Conservation (phyloP, 164 flowering plant genomes). For the Kingdonia uniflora region DNA sequence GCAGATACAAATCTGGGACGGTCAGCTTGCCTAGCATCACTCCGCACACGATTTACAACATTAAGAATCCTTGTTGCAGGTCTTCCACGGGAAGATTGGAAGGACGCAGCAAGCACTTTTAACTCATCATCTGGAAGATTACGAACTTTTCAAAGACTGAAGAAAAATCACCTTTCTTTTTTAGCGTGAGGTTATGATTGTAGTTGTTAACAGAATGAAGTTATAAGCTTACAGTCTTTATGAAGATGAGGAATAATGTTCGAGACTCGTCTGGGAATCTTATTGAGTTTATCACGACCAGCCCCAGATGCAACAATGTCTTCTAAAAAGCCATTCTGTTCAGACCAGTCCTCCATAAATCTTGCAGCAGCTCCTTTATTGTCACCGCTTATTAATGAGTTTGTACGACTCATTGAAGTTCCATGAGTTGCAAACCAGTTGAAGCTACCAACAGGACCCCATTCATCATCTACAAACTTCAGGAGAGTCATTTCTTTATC, state of each 20-base stretch:
- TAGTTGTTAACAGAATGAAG: background rate
- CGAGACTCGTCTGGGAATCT: slow-evolving; percentile 66
- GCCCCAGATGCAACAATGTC: slow-evolving; percentile 13
- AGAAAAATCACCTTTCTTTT: too few species aligned
- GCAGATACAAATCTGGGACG: slow-evolving; percentile 84
- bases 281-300: slow-evolving; percentile 7
- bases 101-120: slow-evolving; percentile 72
- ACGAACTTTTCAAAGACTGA: too few species aligned
- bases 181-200: too few species aligned
- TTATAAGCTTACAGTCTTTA: slow-evolving; percentile 41
- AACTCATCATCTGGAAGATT: slow-evolving; percentile 56
- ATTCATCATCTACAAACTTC: slow-evolving; percentile 86
- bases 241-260: slow-evolving; percentile 38
- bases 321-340: slow-evolving; percentile 24
- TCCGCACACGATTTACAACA: slow-evolving; percentile 66
- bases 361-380: slow-evolving; percentile 99
- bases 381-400: slow-evolving; percentile 92
- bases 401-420: slow-evolving; percentile 98
- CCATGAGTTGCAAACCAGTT: slow-evolving; percentile 99
- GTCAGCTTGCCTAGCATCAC: slow-evolving; percentile 45
- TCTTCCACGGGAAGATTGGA: slow-evolving; percentile 57
- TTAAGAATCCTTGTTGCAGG: slow-evolving; percentile 52
- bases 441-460: slow-evolving; percentile 98
- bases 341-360: slow-evolving; percentile 98
- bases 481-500: slow-evolving; percentile 97